Percentiles rank a stretch among this genome's conserved stretches.
Evolutionary conservation across 768 basidiomycete species (phyloP).

Genomic region (Kwoniella europaea): DNA sequence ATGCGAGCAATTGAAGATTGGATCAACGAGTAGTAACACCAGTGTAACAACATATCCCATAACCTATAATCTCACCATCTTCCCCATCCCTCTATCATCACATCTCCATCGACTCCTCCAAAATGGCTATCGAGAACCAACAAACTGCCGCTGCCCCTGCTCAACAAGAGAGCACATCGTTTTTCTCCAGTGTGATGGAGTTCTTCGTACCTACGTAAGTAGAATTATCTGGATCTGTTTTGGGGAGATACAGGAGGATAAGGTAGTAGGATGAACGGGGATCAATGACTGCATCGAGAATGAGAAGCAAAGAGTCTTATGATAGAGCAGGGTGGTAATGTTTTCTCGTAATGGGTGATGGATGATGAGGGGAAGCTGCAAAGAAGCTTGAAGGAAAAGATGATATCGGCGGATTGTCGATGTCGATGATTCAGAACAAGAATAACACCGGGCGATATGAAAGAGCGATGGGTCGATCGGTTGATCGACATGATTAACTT

Average conservation of each 20-base stretch:
- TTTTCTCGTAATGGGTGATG: no score
- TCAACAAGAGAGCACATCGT: constrained; percentile 20
- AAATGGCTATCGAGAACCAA: constrained; percentile 30
- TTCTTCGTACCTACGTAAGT: constrained; percentile 53
- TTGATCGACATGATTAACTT: no score
- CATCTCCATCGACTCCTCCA: background rate
- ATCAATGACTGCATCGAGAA: no score
- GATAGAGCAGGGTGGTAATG: no score
- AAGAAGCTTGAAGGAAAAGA: no score
- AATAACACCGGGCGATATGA: no score
- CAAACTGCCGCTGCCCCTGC: constrained; percentile 11
- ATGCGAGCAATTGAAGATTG: background rate
- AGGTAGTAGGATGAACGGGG: background rate
- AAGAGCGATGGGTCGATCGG: no score
- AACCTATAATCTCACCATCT: background rate
- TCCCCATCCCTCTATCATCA: background rate
- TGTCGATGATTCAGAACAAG: no score
- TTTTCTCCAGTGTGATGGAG: constrained; percentile 38
- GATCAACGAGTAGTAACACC: background rate
- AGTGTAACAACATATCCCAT: background rate
- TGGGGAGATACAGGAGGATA: background rate
- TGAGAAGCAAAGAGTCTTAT: no score
- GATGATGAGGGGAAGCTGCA: no score
- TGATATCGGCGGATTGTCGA: no score
- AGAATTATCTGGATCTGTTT: background rate